Base-by-base conservation (phyloP, 2,329 filamentous ascomycete species). In the Paracoccidioides lutzii region DNA sequence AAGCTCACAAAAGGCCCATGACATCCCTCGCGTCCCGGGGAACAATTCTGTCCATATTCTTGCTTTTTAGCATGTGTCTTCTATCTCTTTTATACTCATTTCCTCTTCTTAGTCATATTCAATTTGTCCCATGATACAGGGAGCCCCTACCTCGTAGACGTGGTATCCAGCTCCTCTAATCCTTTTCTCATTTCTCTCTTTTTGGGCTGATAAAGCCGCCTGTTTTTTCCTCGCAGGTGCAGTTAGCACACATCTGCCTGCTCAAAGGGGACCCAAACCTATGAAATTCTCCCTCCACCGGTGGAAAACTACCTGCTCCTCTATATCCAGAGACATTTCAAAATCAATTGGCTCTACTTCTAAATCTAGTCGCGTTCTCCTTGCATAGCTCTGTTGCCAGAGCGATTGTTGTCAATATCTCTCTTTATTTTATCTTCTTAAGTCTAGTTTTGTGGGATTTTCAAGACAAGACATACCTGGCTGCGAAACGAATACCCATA, bases 291-390 rank as follows among this genome's bases (percentile, higher is more conserved):
- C 28, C 6, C 6, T 15, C 22, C 22, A 22, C 22, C 33, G 38
- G 30, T 12, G 44, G 33, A 9, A 30, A 54, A 30, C 5, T 57
- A 59, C 55, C 43, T 58, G 54, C 48, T 55, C 55, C 37, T 58
- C 57, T 38, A 58, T 52, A 59, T 60, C 55, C 38, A 60, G 41
- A 10, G 57, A 50, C 58, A 59, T 59, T 45, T 59, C 58, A 32
- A 55, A 58, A 30, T 58, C 58, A 14, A 59, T 35, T 48, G 46
- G 52, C 12, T 56, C 55, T 5, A 57, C 38, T n/a, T 55, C 49
- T n/a, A 45, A 28, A 22, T 57, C 52, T 38, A 45, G 46, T 14
- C 48, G 33, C 33, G 12, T 44, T 42, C n/a, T 53, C n/a, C 32
- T 32, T 44, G 32, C n/a, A 46, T 53, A 30, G 2, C 41, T 45